Evolutionary conservation across 306 rosid genomes (phyloP).

Genomic region (Acacia confusa): DNA sequence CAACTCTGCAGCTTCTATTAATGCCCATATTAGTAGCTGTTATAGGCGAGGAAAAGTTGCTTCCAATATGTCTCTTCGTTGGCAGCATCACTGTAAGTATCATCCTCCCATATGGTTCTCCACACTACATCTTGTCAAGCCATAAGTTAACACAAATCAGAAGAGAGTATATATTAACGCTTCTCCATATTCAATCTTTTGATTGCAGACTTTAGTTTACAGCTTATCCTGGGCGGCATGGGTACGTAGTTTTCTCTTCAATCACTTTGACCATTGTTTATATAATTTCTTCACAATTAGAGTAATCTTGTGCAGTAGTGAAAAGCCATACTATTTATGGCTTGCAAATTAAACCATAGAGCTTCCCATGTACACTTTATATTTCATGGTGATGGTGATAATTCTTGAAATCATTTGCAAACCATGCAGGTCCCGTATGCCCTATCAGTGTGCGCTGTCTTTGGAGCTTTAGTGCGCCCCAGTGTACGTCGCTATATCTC

Average conservation of each 20-base stretch:
- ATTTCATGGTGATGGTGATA: neutral
- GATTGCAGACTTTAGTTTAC: constrained; percentile 55
- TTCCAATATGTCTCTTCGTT: constrained; percentile 62
- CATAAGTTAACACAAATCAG: neutral
- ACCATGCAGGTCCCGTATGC: constrained; percentile 85
- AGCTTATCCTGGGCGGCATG: constrained; percentile 80
- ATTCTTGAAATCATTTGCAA: constrained; percentile 26
- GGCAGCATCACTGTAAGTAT: constrained; percentile 53
- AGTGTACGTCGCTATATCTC: constrained; percentile 33
- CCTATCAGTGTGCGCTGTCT: constrained; percentile 41
- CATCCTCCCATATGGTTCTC: neutral
- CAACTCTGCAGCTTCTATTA: constrained; percentile 57
- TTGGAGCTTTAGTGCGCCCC: constrained; percentile 60
- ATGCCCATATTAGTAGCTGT: constrained; percentile 65
- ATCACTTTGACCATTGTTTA: neutral
- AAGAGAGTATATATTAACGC: neutral
- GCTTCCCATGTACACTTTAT: too few species aligned
- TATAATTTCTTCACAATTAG: neutral
- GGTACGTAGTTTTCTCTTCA: constrained; percentile 50
- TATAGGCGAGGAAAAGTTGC: constrained; percentile 71
- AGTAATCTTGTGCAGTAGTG: neutral
- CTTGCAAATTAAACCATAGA: constrained; percentile 16
- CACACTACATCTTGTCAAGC: neutral
- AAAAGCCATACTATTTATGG: neutral
- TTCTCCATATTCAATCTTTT: constrained; percentile 21